Evolutionary conservation across 2,329 filamentous ascomycete species (phyloP).

Genomic region (Trichoderma atrobrunneum): DNA sequence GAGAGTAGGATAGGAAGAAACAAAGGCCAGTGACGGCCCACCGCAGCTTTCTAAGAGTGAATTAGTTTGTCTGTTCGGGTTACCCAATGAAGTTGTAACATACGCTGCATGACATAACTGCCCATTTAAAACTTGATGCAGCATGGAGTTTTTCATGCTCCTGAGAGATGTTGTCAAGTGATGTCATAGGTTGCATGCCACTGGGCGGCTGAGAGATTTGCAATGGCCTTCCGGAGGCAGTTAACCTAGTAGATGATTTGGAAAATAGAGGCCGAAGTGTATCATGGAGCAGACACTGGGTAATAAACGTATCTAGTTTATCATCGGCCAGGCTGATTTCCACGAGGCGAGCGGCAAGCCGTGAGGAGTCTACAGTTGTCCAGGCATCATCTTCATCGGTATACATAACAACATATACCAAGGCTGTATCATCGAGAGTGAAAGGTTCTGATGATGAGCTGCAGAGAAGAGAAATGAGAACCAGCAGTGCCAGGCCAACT

Average conservation of each 20-base stretch:
- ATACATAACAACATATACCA: slow-evolving; percentile 35
- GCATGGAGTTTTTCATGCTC: slow-evolving; percentile 21
- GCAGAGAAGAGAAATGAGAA: background rate
- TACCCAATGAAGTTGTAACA: slow-evolving; percentile 23
- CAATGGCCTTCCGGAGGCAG: slow-evolving; percentile 30
- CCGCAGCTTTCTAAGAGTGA: slow-evolving; percentile 9
- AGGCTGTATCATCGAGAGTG: slow-evolving; percentile 5
- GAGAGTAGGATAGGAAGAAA: slow-evolving; percentile 68
- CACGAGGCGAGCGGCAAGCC: slow-evolving; percentile 34
- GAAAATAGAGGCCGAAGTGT: slow-evolving; percentile 68
- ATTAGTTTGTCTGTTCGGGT: background rate
- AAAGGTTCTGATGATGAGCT: background rate
- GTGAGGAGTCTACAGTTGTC: slow-evolving; percentile 36
- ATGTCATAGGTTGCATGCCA: background rate
- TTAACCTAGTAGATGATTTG: slow-evolving; percentile 46
- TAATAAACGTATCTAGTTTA: slow-evolving; percentile 41
- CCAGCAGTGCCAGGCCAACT: slow-evolving; percentile 6
- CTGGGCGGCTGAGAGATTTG: background rate
- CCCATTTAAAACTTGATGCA: slow-evolving; percentile 47
- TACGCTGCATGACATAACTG: slow-evolving; percentile 50
- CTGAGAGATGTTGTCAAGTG: slow-evolving; percentile 27
- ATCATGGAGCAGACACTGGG: slow-evolving; percentile 56
- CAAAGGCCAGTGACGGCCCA: slow-evolving; percentile 58
- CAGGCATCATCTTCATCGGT: slow-evolving; percentile 36
- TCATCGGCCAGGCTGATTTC: slow-evolving; percentile 25